Evolutionary conservation across 108 stramenopile species (phyloP).

Genomic region (Fistulifera pelliculosa): DNA sequence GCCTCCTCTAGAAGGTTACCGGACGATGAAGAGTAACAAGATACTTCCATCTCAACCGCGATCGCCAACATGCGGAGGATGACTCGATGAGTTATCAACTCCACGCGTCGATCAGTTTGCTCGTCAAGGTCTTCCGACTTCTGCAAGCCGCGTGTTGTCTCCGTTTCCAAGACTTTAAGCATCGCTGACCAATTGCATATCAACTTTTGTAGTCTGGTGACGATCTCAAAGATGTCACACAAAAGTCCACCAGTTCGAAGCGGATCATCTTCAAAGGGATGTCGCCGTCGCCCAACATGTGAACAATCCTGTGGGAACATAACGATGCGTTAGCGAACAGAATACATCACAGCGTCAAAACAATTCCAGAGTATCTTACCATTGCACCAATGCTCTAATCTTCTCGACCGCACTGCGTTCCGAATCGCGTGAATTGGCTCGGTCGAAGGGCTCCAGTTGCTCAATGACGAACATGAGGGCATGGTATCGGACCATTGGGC

Average conservation of each 20-base stretch:
- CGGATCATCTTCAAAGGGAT: conserved; percentile 57
- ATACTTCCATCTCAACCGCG: conserved; percentile 45
- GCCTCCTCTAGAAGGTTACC: not conserved
- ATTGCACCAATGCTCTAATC: conserved; percentile 51
- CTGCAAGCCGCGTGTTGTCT: conserved; percentile 22
- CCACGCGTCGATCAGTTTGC: conserved; percentile 27
- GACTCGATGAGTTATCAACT: conserved; percentile 62
- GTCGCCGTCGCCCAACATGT: conserved; percentile 46
- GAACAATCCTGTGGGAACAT: conserved; percentile 35
- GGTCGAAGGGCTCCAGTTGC: conserved; percentile 82
- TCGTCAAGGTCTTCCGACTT: conserved; percentile 5
- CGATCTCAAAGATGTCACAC: conserved; percentile 61
- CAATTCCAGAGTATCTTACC: conserved; percentile 10
- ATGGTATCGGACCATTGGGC: conserved; percentile 42
- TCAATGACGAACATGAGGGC: conserved; percentile 77
- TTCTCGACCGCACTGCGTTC: conserved; percentile 12
- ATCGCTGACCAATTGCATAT: conserved; percentile 68
- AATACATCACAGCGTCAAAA: not conserved
- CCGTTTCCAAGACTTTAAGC: conserved; percentile 61
- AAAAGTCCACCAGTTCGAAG: conserved; percentile 46
- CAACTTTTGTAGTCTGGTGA: conserved; percentile 61
- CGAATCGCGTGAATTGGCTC: conserved; percentile 8
- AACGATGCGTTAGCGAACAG: not conserved
- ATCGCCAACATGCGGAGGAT: conserved; percentile 60
- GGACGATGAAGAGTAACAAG: not conserved